These are phyloP conservation scores for Vaucheria bursata DNA, from an alignment of 352 stramenopile genomes.

Conservation along the genomic window DNA sequence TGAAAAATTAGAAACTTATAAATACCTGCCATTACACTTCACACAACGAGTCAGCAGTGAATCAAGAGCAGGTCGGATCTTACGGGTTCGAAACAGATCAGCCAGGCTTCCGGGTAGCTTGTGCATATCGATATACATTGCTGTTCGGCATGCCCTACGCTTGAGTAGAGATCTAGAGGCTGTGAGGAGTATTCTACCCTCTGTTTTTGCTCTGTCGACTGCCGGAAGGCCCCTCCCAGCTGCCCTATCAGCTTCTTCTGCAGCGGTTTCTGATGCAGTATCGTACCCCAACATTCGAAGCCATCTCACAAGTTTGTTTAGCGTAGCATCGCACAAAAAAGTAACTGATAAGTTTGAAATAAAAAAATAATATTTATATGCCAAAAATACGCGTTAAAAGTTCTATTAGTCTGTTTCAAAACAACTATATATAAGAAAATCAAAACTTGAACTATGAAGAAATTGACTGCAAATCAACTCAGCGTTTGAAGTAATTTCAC, in stretches of 20 bases:
- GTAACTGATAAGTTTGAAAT: no score
- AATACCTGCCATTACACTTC: conserved; percentile 10
- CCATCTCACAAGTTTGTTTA: not conserved
- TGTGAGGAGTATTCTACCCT: conserved; percentile 5
- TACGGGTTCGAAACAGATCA: not conserved
- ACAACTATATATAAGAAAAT: no score
- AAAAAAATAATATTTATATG: no score
- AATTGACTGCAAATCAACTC: no score
- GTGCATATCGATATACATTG: not conserved
- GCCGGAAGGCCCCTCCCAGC: not conserved
- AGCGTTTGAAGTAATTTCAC: no score
- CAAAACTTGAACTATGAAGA: no score
- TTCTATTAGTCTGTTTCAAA: no score
- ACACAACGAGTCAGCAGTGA: conserved; percentile 8
- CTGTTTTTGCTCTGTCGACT: not conserved
- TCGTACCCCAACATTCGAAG: conserved; percentile 10
- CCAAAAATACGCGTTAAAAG: no score
- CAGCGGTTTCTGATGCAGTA: not conserved
- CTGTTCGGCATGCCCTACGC: not conserved
- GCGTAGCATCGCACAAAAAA: conserved; percentile 11
- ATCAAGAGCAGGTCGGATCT: not conserved
- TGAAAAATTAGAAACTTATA: no score
- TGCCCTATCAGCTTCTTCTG: not conserved
- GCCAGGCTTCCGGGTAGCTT: not conserved
- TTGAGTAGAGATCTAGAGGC: not conserved